A percentile compares a stretch with the other conserved stretches of the same genome.
These are phyloP conservation scores for Boechera retrofracta DNA, from an alignment of 345 rosid genomes.

Conservation along the genomic window DNA sequence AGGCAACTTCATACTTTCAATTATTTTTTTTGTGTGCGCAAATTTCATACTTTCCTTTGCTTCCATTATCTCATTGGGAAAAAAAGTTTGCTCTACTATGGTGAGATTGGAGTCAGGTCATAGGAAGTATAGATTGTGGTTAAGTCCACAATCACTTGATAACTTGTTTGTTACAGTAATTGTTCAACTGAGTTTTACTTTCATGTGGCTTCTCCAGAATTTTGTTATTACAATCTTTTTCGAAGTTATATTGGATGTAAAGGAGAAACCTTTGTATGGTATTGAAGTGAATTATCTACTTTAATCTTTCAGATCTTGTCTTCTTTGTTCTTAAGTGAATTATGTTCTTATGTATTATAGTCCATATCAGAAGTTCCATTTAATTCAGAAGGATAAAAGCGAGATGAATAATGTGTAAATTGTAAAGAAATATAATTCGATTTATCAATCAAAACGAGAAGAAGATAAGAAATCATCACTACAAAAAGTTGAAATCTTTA, in stretches of 20 bases:
- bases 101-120: conserved; percentile 20
- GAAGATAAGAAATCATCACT: background rate
- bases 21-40: background rate
- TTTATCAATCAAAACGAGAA: background rate
- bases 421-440: background rate
- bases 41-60: background rate
- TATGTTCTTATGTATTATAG: background rate
- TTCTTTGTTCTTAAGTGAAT: background rate
- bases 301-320: background rate
- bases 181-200: background rate
- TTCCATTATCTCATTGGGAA: conserved; percentile 9
- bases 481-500: background rate
- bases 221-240: background rate
- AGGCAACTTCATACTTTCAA: background rate
- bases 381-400: background rate
- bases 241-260: background rate
- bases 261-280: conserved; percentile 18
- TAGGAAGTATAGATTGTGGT: conserved; percentile 3
- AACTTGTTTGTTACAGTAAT: background rate
- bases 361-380: background rate
- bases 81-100: background rate
- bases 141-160: background rate
- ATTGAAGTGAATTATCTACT: background rate
- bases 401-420: background rate
- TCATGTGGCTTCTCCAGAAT: background rate